Percentiles rank a stretch among this genome's conserved stretches.
Conservation (phyloP, 805 yeast genomes). For the Teunomyces panamensis region DNA sequence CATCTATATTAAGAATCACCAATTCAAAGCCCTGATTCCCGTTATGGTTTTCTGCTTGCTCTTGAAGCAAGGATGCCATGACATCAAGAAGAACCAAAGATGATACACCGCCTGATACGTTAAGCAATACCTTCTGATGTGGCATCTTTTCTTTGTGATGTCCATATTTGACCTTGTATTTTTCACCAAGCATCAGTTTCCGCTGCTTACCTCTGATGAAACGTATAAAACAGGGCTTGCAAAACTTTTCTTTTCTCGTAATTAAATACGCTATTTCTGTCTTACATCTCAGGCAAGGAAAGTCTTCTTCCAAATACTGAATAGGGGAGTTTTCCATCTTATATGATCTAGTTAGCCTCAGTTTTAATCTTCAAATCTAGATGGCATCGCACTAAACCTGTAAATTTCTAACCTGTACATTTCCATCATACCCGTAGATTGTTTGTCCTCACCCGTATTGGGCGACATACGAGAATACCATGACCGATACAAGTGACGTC, state of each 20-base stretch:
- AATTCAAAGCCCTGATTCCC: conserved; percentile 69
- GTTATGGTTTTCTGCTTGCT: conserved; percentile 58
- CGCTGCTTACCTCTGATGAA: conserved; percentile 80
- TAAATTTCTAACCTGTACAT: background rate
- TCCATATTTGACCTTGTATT: conserved; percentile 67
- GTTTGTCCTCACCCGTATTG: background rate
- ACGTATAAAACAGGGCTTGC: conserved; percentile 63
- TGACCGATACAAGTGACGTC: background rate
- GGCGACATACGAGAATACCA: background rate
- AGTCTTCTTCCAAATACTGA: conserved; percentile 16
- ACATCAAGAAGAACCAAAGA: conserved; percentile 71
- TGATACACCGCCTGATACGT: conserved; percentile 65
- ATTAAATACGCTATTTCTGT: conserved; percentile 37
- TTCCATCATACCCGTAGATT: no score
- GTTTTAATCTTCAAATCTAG: background rate
- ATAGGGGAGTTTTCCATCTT: conserved; percentile 8
- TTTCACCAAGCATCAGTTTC: conserved; percentile 69
- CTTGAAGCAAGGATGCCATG: conserved; percentile 54
- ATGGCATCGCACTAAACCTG: conserved; percentile 2
- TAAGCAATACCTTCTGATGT: conserved; percentile 49
- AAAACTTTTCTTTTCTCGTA: conserved; percentile 64
- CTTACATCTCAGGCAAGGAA: conserved; percentile 51
- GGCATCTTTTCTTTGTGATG: conserved; percentile 30
- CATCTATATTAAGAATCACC: conserved; percentile 49
- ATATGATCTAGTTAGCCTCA: background rate